Evolutionary conservation across 768 basidiomycete genomes (phyloP).

Genomic region (Mycena haematopus): DNA sequence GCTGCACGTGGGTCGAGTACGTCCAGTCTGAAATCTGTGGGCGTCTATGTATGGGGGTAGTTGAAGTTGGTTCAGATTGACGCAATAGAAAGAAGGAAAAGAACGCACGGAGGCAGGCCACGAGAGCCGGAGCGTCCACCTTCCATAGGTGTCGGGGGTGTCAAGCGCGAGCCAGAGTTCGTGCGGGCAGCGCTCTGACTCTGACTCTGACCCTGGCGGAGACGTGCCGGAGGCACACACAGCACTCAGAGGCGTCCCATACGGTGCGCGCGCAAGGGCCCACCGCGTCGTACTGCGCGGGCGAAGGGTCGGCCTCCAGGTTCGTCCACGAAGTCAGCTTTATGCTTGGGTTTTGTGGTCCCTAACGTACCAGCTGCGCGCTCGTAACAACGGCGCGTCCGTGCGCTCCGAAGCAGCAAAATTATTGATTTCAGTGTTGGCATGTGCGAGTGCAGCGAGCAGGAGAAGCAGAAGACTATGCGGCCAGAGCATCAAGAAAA

Average conservation of each 20-base stretch:
- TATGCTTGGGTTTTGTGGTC: too few relatives aligned
- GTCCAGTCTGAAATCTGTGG: constrained; percentile 46
- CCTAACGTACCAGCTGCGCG: constrained; percentile 9
- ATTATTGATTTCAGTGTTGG: constrained; percentile 29
- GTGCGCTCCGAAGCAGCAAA: constrained; percentile 15
- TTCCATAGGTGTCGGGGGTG: constrained; percentile 33
- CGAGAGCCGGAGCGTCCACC: constrained; percentile 43
- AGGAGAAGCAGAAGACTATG: background rate
- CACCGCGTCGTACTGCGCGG: constrained; percentile 11
- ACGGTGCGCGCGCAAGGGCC: constrained; percentile 37
- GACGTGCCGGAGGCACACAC: constrained; percentile 45
- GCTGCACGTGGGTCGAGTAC: constrained; percentile 36
- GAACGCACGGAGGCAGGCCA: constrained; percentile 46
- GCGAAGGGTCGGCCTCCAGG: background rate
- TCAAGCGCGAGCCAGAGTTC: constrained; percentile 44
- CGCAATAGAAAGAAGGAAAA: background rate
- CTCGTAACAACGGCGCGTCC: background rate
- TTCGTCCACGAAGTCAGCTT: too few relatives aligned
- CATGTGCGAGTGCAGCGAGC: background rate
- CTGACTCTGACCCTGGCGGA: background rate
- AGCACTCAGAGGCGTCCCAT: constrained; percentile 38
- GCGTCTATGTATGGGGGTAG: constrained; percentile 41
- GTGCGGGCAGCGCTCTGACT: constrained; percentile 32
- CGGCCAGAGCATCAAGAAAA: background rate
- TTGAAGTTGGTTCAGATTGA: too few relatives aligned